Evolutionary conservation across 345 rosid genomes (phyloP), one percentile per base, ranked within the genome.

Genomic region (Populus alba): DNA sequence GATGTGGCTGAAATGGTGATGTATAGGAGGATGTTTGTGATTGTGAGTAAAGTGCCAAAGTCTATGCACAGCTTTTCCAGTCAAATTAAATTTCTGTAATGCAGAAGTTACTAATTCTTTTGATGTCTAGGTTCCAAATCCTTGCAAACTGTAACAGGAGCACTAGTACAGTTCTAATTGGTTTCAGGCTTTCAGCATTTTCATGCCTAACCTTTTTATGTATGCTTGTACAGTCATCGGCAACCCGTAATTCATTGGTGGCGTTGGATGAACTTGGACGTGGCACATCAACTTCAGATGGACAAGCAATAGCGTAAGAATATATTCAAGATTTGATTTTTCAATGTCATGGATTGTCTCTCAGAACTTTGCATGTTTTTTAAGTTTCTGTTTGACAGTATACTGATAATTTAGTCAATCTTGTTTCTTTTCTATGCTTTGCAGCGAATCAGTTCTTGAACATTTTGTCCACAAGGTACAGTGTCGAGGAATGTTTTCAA

Each of bases 211-310:
- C 18, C 47, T 57, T 38, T 47, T 37, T 73, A 12, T 62, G 39
- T 39, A 8, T 62, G 5, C 53, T 74, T 59, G 65, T 86, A 77
- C 91, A 96, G 99, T 85, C 95, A 65, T 89, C 92, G 1, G 97
- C 99, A 27, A 91, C 97, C 62, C 73, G 76, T 61, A 88, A 91
- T 79, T 95, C 99, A 39, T 75, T 95, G 81, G 98, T 95, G 87
- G 94, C 91, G 63, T 83, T 93, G 76, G 99, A 95, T 88, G 99
- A 95, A 88, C 97, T 95, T 80, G 98, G 98, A 65, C 89, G 97
- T n/a, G 99, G 99, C 79, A 92, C 99, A 68, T 89, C 98, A 39
- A 92, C 99, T 68, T 95, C 98, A 70, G 99, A 95, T 86, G 99
- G 99, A 78, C 98, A 96, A 86, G 99, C 99, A 83, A 96, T 96